A percentile compares a stretch with the other conserved stretches of the same genome.
These are phyloP conservation scores for Arabis alpina DNA, from an alignment of 345 rosid genomes.

Conservation along the genomic window DNA sequence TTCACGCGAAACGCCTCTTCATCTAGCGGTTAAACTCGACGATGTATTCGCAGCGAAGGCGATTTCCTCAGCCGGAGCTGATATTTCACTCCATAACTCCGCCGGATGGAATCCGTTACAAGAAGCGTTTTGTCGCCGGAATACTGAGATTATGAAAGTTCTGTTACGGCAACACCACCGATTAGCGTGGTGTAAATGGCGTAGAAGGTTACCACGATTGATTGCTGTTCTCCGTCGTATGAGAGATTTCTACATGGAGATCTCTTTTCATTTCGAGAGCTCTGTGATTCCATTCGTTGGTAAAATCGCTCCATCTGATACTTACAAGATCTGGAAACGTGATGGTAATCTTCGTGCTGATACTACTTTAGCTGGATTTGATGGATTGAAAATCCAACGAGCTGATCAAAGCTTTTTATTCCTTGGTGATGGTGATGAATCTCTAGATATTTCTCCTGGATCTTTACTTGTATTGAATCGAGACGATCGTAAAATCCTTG, in stretches of 20 bases:
- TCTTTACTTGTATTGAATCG: slow-evolving; percentile 85
- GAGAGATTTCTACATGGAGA: slow-evolving; percentile 99
- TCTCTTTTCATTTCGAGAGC: slow-evolving; percentile 95
- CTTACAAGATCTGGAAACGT: slow-evolving; percentile 98
- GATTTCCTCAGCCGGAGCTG: slow-evolving; percentile 76
- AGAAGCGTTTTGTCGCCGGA: slow-evolving; percentile 83
- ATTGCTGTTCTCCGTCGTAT: slow-evolving; percentile 82
- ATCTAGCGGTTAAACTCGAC: slow-evolving; percentile 73
- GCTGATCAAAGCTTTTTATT: slow-evolving; percentile 94
- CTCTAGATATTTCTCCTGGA: slow-evolving; percentile 64
- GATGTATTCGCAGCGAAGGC: slow-evolving; percentile 61
- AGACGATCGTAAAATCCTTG: slow-evolving; percentile 73
- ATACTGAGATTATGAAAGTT: slow-evolving; percentile 63
- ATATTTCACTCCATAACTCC: slow-evolving; percentile 79
- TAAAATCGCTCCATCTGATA: slow-evolving; percentile 92
- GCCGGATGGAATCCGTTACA: slow-evolving; percentile 96
- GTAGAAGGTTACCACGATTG: slow-evolving; percentile 82
- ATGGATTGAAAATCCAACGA: slow-evolving; percentile 92
- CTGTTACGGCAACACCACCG: slow-evolving; percentile 76
- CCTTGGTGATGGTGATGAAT: slow-evolving; percentile 86
- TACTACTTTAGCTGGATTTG: slow-evolving; percentile 91
- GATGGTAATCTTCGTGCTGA: slow-evolving; percentile 96
- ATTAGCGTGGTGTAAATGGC: slow-evolving; percentile 94
- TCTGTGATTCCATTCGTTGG: slow-evolving; percentile 96
- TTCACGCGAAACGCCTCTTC: slow-evolving; percentile 83